These are phyloP conservation scores for Cystobasidium sp. DNA, from an alignment of 1,284 basidiomycete species.

Conservation along the genomic window DNA sequence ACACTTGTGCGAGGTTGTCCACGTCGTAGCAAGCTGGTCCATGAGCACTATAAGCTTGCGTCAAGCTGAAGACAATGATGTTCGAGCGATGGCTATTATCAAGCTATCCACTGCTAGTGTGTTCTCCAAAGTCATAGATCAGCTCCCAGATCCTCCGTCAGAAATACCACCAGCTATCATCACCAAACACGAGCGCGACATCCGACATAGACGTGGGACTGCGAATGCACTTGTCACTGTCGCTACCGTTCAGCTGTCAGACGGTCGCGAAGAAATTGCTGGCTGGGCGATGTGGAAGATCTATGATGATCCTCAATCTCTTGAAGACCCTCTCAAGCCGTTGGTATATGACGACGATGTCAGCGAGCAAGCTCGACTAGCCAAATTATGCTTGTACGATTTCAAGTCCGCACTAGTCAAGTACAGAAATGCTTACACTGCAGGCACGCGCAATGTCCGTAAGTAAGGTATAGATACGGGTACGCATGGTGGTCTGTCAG, in stretches of 20 bases:
- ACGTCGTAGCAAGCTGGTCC: too few species aligned
- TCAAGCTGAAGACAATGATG: conserved; percentile 4
- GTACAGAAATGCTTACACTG: conserved; percentile 1
- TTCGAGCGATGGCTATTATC: not conserved
- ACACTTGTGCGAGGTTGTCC: too few species aligned
- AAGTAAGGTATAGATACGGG: not conserved
- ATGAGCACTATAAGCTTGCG: not conserved
- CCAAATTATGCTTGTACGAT: not conserved
- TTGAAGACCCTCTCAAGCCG: not conserved
- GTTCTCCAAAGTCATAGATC: not conserved
- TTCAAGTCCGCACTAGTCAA: conserved; percentile 15
- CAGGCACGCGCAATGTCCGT: conserved; percentile 15
- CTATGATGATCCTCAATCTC: conserved; percentile 3
- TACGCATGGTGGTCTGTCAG: not conserved
- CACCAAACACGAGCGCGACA: not conserved
- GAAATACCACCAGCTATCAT: not conserved
- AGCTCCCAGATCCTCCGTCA: not conserved
- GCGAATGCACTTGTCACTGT: not conserved
- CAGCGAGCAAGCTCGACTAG: not conserved
- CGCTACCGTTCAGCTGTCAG: not conserved
- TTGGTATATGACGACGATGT: not conserved
- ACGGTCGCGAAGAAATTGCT: not conserved
- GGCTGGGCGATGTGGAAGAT: conserved; percentile 16
- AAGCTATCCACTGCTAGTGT: not conserved
- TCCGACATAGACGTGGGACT: not conserved